These are phyloP conservation scores for Epichloe amarillans DNA, from an alignment of 2,329 filamentous ascomycete species.

Conservation along the genomic window DNA sequence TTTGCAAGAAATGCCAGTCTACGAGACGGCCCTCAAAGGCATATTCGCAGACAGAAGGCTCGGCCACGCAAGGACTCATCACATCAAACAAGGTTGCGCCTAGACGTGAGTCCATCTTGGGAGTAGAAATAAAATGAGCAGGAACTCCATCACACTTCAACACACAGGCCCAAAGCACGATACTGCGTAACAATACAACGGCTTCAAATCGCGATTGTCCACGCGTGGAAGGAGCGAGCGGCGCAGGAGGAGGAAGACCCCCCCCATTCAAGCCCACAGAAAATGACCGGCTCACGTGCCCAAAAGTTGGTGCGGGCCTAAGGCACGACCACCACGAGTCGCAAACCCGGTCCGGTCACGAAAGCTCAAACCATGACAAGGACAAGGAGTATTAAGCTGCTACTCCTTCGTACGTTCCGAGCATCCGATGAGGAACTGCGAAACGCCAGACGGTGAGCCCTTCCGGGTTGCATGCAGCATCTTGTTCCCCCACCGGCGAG, in stretches of 20 bases:
- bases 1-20: too few species aligned
- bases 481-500: background rate
- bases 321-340: background rate
- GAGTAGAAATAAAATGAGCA: too few species aligned
- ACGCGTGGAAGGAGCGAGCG: too few species aligned
- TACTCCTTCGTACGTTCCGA: background rate
- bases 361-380: background rate
- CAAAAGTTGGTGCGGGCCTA: background rate
- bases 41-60: too few species aligned
- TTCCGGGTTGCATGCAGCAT: background rate
- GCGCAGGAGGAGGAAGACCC: background rate
- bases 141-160: too few species aligned
- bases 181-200: too few species aligned
- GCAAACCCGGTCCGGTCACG: background rate
- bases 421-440: background rate
- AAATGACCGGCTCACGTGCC: conserved; percentile 3
- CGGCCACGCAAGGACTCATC: too few species aligned
- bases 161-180: too few species aligned
- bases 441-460: background rate
- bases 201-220: too few species aligned
- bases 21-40: too few species aligned
- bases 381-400: background rate
- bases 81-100: too few species aligned
- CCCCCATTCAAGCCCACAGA: background rate
- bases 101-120: too few species aligned